Percentiles rank a stretch among this genome's conserved stretches.
Evolutionary conservation across 208 protist genomes (phyloP).

Genomic region (Acanthamoeba quina): DNA sequence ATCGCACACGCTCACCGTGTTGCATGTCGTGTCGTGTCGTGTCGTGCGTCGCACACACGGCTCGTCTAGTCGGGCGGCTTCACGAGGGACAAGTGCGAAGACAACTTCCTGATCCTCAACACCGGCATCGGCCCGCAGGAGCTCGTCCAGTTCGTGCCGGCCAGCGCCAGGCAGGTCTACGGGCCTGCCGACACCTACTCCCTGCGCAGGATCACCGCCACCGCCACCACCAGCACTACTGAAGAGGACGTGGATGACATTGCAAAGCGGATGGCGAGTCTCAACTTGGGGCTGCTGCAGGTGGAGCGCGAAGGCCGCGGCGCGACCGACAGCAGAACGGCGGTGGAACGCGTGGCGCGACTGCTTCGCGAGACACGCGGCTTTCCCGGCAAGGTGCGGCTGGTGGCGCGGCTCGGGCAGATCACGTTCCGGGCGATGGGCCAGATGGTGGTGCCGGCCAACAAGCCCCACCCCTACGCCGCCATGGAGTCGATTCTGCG

Average conservation of each 20-base stretch:
- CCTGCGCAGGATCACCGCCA: background rate
- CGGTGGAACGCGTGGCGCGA: background rate
- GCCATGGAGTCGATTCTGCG: background rate
- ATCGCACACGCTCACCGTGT: background rate
- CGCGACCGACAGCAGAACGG: background rate
- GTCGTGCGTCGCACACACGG: no score
- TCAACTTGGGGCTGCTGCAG: background rate
- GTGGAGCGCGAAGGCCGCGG: background rate
- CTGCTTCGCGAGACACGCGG: background rate
- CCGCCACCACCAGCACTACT: no score
- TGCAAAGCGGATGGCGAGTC: background rate
- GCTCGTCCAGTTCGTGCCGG: background rate
- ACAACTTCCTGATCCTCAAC: background rate
- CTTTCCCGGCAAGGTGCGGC: conserved; percentile 8
- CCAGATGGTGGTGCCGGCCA: background rate
- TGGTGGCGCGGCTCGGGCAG: conserved; percentile 21
- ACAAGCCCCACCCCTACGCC: background rate
- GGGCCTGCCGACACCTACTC: background rate
- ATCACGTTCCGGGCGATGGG: conserved; percentile 21
- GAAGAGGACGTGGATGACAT: background rate
- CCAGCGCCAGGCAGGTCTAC: background rate
- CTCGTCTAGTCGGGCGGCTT: background rate
- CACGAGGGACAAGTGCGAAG: background rate
- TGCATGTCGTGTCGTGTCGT: background rate
- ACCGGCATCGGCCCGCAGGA: background rate